Evolutionary conservation across 257 asterid genomes (phyloP).

Genomic region (Capsicum chinense): DNA sequence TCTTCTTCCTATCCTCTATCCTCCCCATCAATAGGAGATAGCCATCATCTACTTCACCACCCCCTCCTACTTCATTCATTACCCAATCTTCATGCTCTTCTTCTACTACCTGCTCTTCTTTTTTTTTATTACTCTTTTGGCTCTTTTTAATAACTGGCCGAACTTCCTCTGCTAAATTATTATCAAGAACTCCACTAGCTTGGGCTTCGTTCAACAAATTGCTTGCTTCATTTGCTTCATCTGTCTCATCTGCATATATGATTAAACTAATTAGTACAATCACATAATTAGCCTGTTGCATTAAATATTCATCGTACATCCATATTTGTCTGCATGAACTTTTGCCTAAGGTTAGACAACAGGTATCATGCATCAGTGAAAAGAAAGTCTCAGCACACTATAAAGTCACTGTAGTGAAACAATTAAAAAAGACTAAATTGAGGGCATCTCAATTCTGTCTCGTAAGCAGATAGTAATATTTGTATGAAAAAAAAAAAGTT

Average conservation of each 20-base stretch:
- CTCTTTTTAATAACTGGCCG: background rate
- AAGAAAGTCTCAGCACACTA: background rate
- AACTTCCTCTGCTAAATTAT: conserved; percentile 14
- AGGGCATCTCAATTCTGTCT: background rate
- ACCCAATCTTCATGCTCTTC: background rate
- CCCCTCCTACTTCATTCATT: background rate
- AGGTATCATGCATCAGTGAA: background rate
- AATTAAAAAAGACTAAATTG: background rate
- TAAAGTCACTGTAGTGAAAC: background rate
- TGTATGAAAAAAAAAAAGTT: background rate
- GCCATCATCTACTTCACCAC: conserved; percentile 13
- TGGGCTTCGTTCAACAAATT: conserved; percentile 16
- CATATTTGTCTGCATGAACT: background rate
- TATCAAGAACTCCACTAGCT: conserved; percentile 8
- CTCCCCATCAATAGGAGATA: conserved; percentile 1
- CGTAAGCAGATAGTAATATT: background rate
- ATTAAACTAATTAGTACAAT: background rate
- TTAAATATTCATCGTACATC: background rate
- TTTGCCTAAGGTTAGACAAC: background rate
- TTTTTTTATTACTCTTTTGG: background rate
- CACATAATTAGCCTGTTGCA: background rate
- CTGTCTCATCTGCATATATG: conserved; percentile 22
- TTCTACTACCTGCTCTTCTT: conserved; percentile 28
- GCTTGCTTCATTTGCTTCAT: background rate
- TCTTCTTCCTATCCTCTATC: conserved; percentile 44